phyloP scores from a whole-genome alignment of 495 filamentous ascomycete genomes.

The Aspergillus panamensis region DNA sequence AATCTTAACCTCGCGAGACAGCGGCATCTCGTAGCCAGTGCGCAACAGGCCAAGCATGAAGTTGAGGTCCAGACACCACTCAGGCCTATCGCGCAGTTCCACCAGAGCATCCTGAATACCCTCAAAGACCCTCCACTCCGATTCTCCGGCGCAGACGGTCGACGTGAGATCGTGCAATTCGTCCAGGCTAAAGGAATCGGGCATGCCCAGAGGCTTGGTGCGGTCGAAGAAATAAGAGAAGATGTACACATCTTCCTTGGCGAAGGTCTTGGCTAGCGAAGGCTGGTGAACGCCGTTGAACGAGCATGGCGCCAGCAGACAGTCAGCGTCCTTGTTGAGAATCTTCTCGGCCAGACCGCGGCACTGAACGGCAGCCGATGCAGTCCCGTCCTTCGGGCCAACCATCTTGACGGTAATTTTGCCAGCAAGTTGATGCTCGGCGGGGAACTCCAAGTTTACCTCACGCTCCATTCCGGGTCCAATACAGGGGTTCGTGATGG shows the following conservation, averaged over 20 bases:
- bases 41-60: slow-evolving; percentile 92
- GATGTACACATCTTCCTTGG: slow-evolving; percentile 88
- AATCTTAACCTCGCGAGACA: slow-evolving; percentile 92
- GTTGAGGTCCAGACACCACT: slow-evolving; percentile 90
- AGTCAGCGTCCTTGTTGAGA: slow-evolving; percentile 79
- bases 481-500: slow-evolving; percentile 87
- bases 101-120: slow-evolving; percentile 64
- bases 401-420: slow-evolving; percentile 74
- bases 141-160: slow-evolving; percentile 77
- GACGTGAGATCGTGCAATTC: slow-evolving; percentile 81
- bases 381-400: slow-evolving; percentile 60
- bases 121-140: slow-evolving; percentile 73
- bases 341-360: slow-evolving; percentile 86
- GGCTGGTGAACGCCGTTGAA: slow-evolving; percentile 98
- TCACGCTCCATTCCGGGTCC: slow-evolving; percentile 68
- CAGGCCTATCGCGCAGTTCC: slow-evolving; percentile 74
- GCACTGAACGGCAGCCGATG: slow-evolving; percentile 74
- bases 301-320: slow-evolving; percentile 83
- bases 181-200: slow-evolving; percentile 83
- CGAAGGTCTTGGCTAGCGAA: slow-evolving; percentile 86
- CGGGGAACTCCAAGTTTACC: slow-evolving; percentile 63
- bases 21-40: slow-evolving; percentile 96
- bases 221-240: slow-evolving; percentile 98
- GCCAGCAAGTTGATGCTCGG: slow-evolving; percentile 58
- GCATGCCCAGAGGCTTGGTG: slow-evolving; percentile 87